phyloP scores from a whole-genome alignment of 768 basidiomycete species.

The Amanita jacksonii region DNA sequence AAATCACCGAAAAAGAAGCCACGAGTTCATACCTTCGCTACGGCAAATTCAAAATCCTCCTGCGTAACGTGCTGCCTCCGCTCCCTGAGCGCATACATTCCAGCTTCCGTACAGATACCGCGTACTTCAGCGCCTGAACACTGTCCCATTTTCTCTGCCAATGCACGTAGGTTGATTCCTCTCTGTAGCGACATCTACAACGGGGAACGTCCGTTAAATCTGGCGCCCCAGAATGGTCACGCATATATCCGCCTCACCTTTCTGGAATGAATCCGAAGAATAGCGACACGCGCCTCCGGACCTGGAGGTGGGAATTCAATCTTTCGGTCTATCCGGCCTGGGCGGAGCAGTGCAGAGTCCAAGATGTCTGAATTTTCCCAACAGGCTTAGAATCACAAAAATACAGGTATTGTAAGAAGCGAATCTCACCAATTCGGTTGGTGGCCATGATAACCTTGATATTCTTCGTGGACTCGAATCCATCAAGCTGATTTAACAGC shows the following conservation, averaged over 20 bases:
- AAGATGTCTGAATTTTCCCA: conserved; percentile 60
- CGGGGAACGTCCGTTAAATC: background rate
- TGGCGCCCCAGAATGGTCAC: background rate
- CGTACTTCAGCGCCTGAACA: conserved; percentile 97
- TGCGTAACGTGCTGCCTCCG: conserved; percentile 91
- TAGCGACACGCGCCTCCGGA: conserved; percentile 81
- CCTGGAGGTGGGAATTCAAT: conserved; percentile 99
- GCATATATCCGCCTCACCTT: conserved; percentile 42
- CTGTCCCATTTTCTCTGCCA: conserved; percentile 99
- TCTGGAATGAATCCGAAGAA: conserved; percentile 91
- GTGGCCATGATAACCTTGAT: conserved; percentile 97
- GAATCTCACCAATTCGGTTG: conserved; percentile 74
- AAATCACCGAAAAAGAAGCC: conserved; percentile 9
- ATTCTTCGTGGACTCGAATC: conserved; percentile 95
- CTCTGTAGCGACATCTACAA: conserved; percentile 91
- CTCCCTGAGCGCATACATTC: conserved; percentile 96
- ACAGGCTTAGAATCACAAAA: background rate
- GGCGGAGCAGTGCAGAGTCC: conserved; percentile 85
- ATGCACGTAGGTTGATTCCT: conserved; percentile 86
- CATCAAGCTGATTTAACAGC: conserved; percentile 80
- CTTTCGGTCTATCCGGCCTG: conserved; percentile 91
- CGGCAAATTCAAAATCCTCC: conserved; percentile 30
- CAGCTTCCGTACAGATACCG: conserved; percentile 44
- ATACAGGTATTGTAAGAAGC: background rate
- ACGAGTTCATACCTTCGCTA: conserved; percentile 37